A percentile compares a stretch with the other conserved stretches of the same genome.
Conservation (phyloP, 129 eudicot genomes). For the Chrysanthemum seticuspe region DNA sequence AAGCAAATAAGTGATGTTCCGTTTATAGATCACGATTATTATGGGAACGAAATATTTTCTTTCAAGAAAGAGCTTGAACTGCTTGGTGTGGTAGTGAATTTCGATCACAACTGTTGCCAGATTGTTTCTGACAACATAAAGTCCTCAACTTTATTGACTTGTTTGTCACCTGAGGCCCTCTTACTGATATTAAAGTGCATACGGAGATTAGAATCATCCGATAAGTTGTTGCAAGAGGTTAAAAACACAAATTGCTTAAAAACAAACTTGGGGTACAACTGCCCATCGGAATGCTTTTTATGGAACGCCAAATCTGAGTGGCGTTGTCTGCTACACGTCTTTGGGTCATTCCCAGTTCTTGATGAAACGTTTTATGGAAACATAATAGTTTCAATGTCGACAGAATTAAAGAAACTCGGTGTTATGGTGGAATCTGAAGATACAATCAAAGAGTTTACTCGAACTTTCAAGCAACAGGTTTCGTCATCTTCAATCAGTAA, state of each 20-base stretch:
- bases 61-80: background rate
- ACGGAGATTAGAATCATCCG: background rate
- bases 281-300: background rate
- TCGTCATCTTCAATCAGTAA: background rate
- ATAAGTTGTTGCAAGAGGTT: background rate
- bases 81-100: background rate
- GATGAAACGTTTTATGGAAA: background rate
- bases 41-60: background rate
- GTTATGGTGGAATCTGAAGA: constrained; percentile 6
- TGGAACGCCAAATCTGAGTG: background rate
- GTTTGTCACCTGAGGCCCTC: background rate
- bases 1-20: constrained; percentile 10
- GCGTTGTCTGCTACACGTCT: background rate
- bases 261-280: background rate
- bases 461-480: background rate
- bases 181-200: background rate
- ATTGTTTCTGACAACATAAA: background rate
- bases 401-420: background rate
- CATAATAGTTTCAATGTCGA: background rate
- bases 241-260: background rate
- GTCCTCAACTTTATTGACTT: background rate
- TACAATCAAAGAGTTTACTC: background rate
- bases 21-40: background rate
- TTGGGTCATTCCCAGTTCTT: constrained; percentile 2
- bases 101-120: background rate